Conservation (phyloP, 2,329 filamentous ascomycete species). For the Trichoderma simmonsii region DNA sequence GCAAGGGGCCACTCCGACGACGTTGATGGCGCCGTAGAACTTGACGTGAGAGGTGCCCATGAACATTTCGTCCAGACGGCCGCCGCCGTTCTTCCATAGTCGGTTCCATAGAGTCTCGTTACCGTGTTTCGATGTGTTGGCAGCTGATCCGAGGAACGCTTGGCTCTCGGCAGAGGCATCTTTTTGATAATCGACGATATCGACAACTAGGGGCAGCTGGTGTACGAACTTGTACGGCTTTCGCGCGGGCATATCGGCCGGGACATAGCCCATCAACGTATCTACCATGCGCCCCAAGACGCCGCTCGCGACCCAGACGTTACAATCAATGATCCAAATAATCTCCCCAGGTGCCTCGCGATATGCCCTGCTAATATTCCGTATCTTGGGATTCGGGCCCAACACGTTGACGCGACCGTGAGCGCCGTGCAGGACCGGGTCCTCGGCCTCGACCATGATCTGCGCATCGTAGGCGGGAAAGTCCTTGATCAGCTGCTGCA, state of each 20-base stretch:
- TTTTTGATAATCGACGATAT: constrained; percentile 47
- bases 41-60: constrained; percentile 92
- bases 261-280: constrained; percentile 67
- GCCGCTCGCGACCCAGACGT: constrained; percentile 82
- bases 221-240: constrained; percentile 87
- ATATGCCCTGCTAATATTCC: constrained; percentile 93
- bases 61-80: constrained; percentile 89
- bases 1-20: constrained; percentile 84
- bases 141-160: constrained; percentile 34
- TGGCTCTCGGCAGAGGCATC: constrained; percentile 24
- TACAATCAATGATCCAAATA: constrained; percentile 94
- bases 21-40: constrained; percentile 97
- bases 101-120: constrained; percentile 25
- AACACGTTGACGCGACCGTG: constrained; percentile 55
- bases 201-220: constrained; percentile 86
- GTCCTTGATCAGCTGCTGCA: constrained; percentile 68
- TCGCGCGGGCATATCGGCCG: constrained; percentile 43
- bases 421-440: constrained; percentile 61
- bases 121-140: constrained; percentile 31
- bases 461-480: constrained; percentile 69
- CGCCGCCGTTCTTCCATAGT: constrained; percentile 57
- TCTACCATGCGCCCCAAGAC: constrained; percentile 88
- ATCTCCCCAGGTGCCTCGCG: constrained; percentile 83
- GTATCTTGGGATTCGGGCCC: constrained; percentile 96
- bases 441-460: constrained; percentile 78